phyloP scores from a whole-genome alignment of 192 early-diverging fungal genomes.

The Linnemannia zychae region DNA sequence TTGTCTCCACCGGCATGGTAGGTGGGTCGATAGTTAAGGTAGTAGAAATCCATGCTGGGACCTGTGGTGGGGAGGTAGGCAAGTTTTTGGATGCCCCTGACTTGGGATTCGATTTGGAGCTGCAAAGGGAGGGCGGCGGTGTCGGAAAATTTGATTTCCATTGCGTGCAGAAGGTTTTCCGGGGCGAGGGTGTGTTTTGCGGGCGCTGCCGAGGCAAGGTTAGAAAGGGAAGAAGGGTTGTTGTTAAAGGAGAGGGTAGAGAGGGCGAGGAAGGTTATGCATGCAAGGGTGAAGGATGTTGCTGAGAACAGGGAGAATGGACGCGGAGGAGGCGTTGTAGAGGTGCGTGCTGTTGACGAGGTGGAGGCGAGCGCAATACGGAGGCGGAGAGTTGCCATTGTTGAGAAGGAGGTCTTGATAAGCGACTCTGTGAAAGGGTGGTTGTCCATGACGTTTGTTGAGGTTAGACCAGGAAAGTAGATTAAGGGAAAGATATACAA shows the following conservation, averaged over 20 bases:
- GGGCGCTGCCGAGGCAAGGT: slow-evolving; percentile 13
- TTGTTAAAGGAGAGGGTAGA: not conserved
- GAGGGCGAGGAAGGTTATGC: slow-evolving; percentile 14
- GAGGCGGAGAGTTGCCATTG: not conserved
- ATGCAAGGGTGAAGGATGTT: slow-evolving; percentile 10
- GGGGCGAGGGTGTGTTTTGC: slow-evolving; percentile 7
- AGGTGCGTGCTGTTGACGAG: not conserved
- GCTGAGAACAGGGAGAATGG: slow-evolving; percentile 8
- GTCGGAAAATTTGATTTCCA: slow-evolving; percentile 8
- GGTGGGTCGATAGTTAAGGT: slow-evolving; percentile 41
- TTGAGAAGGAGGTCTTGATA: not conserved
- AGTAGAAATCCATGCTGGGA: slow-evolving; percentile 38
- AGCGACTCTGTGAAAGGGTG: not conserved
- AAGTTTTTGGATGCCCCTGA: slow-evolving; percentile 13
- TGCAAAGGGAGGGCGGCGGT: slow-evolving; percentile 26
- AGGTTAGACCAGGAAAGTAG: not conserved
- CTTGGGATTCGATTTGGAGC: slow-evolving; percentile 38
- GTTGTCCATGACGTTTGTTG: not conserved
- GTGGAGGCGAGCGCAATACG: not conserved
- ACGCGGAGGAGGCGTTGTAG: not conserved
- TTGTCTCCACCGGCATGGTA: slow-evolving; percentile 23
- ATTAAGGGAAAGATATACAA: not conserved
- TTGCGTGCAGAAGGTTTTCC: slow-evolving; percentile 7
- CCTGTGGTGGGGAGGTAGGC: slow-evolving; percentile 36
- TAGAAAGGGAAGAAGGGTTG: too few relatives aligned